Percentiles rank a stretch among this genome's conserved stretches.
Evolutionary conservation across 1,284 basidiomycete genomes (phyloP).

Genomic region (Pholiota adiposa): DNA sequence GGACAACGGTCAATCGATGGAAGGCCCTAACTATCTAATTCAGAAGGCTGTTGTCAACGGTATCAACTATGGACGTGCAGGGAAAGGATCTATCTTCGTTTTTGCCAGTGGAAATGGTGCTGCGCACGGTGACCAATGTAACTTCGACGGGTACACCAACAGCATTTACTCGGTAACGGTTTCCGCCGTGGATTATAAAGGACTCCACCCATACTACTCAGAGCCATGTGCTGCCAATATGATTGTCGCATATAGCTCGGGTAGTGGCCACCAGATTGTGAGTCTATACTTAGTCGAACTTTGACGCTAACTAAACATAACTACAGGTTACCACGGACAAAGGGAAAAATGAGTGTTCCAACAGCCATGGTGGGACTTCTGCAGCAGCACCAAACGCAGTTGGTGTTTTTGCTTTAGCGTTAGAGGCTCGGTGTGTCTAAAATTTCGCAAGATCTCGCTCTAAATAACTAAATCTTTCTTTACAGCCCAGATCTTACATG

Average conservation of each 20-base stretch:
- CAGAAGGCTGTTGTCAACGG: constrained; percentile 96
- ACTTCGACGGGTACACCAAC: constrained; percentile 99
- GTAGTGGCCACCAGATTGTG: constrained; percentile 92
- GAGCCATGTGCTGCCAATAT: constrained; percentile 97
- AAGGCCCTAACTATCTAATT: constrained; percentile 91
- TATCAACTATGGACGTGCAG: constrained; percentile 87
- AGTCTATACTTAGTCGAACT: constrained; percentile 35
- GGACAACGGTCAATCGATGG: constrained; percentile 95
- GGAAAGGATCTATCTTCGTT: constrained; percentile 94
- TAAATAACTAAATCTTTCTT: not conserved
- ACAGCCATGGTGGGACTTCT: constrained; percentile 92
- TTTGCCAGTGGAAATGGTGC: constrained; percentile 99
- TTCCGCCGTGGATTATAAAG: constrained; percentile 91
- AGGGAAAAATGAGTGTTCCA: constrained; percentile 84
- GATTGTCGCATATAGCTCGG: constrained; percentile 95
- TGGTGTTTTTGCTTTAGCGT: constrained; percentile 87
- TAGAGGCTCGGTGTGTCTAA: constrained; percentile 74
- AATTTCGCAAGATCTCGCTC: not conserved
- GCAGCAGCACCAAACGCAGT: constrained; percentile 97
- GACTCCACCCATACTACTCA: constrained; percentile 95
- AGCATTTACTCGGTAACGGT: constrained; percentile 97
- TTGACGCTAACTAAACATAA: constrained; percentile 13
- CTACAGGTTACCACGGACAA: constrained; percentile 92
- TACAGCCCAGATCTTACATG: constrained; percentile 91
- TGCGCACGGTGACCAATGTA: constrained; percentile 93